Base-by-base conservation (phyloP, 2,329 filamentous ascomycete species). In the Clarireedia hainanense region DNA sequence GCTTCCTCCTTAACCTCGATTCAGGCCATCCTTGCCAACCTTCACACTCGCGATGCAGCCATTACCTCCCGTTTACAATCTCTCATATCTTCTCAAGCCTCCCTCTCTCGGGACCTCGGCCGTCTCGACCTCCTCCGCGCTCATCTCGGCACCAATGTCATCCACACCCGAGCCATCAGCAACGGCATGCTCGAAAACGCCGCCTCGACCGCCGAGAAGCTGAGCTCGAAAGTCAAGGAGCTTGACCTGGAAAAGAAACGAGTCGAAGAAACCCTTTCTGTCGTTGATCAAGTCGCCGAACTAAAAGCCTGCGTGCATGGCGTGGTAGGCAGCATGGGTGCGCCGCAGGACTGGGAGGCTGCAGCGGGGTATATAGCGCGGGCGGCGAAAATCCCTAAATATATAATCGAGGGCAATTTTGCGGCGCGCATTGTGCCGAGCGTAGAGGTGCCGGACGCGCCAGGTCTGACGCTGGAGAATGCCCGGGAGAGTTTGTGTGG, bases 291-390 rank as follows among this genome's bases (percentile, higher is more conserved):
- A 74, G 92, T 99, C 14, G 88, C 89, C 5, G 94, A 99, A 76
- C 85, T 99, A 62, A 97, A 97, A 74, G 89, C 94, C 7, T 99
- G 94, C 69, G 89, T 97, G 37, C 83, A 96, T 58, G 94, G 94
- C 45, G 91, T 97, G 10, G 85, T 92, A 26, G 94, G 91, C 17
- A 95, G 89, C 58, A 99, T 99, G 94, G 94, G 92, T 36, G 92
- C 91, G 4, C 90, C 94, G 43, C 94, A 99, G 72, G 94, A 99
- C 74, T 99, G 94, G 94, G 94, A 99, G 72, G 94, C 90, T 3
- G 94, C 94, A 3, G 94, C 94, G 2, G 88, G 81, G 47, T 97
- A 97, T 71, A 80, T 99, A 57, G 83, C 88, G 60, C 83, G 92
- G 46, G 91, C 94, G 6, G 84, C 84, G 58, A 84, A 87, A 63